Percentiles rank a stretch among this genome's conserved stretches.
Conservation (phyloP, 495 filamentous ascomycete genomes). For the Podospora didyma region DNA sequence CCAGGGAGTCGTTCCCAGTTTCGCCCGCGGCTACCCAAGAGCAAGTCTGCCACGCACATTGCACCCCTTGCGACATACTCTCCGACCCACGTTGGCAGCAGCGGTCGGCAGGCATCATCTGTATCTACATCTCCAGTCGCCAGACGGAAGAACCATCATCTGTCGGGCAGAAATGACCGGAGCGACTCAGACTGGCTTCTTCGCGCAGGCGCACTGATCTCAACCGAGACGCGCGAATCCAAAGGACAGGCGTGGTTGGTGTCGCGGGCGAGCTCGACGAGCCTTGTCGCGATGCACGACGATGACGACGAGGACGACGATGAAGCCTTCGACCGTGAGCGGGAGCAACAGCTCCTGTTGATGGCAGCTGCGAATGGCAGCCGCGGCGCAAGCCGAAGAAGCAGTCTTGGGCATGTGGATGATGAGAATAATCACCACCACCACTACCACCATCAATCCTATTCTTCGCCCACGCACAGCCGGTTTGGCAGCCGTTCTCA, state of each 20-base stretch:
- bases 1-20: conserved; percentile 38
- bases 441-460: conserved; percentile 25
- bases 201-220: conserved; percentile 65
- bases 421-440: conserved; percentile 16
- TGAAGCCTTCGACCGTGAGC: conserved; percentile 39
- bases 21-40: conserved; percentile 34
- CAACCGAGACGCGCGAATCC: conserved; percentile 65
- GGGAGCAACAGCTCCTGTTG: conserved; percentile 26
- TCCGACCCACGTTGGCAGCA: conserved; percentile 12
- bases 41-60: conserved; percentile 45
- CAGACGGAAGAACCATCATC: conserved; percentile 8
- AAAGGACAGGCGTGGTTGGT: conserved; percentile 79
- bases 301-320: conserved; percentile 48
- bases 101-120: conserved; percentile 10
- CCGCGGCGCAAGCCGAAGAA: conserved; percentile 18
- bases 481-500: conserved; percentile 42
- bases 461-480: conserved; percentile 34
- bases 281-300: conserved; percentile 50
- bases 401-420: conserved; percentile 27
- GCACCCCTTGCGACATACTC: conserved; percentile 13
- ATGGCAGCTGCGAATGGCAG: background rate
- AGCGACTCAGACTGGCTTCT: conserved; percentile 69
- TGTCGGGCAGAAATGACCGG: conserved; percentile 16
- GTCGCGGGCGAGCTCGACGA: conserved; percentile 68
- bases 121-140: conserved; percentile 20